Evolutionary conservation across 148 eudicot species (phyloP).

Genomic region (Rhododendron vialii): DNA sequence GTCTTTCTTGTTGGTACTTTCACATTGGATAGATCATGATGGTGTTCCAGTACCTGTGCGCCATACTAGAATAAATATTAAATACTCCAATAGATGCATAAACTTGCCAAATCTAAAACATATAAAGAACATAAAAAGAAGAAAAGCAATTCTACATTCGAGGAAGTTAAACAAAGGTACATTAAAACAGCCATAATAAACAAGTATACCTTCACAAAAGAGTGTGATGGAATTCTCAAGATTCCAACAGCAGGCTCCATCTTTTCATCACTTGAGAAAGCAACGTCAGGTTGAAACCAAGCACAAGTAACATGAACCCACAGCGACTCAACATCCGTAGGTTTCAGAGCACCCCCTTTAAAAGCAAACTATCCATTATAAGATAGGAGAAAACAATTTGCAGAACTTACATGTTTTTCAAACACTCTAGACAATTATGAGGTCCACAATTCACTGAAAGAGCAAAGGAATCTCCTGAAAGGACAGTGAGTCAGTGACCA

Average conservation of each 20-base stretch:
- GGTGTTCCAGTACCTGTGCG: not conserved
- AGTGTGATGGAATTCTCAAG: slow-evolving; percentile 86
- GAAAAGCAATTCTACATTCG: not conserved
- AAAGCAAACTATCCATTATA: not conserved
- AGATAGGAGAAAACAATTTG: not conserved
- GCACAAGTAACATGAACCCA: slow-evolving; percentile 99
- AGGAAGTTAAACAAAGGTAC: not conserved
- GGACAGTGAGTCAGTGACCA: not conserved
- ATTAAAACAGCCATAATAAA: not conserved
- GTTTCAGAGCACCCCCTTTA: slow-evolving; percentile 93
- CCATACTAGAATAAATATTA: not conserved
- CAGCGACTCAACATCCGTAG: slow-evolving; percentile 79
- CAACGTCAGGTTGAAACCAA: slow-evolving; percentile 98
- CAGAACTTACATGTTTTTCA: not conserved
- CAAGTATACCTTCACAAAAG: slow-evolving; percentile 76
- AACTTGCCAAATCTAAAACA: not conserved
- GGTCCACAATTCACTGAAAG: not conserved
- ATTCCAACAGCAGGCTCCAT: slow-evolving; percentile 99
- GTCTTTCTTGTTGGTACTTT: not conserved
- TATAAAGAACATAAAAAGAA: not conserved
- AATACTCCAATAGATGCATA: not conserved
- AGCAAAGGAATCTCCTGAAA: not conserved
- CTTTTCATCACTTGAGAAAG: slow-evolving; percentile 85
- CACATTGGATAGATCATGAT: not conserved
- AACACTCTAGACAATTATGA: not conserved